Evolutionary conservation across 805 yeast genomes (phyloP), one percentile per base, ranked within the genome.

Genomic region (Ogataea degrootiae): DNA sequence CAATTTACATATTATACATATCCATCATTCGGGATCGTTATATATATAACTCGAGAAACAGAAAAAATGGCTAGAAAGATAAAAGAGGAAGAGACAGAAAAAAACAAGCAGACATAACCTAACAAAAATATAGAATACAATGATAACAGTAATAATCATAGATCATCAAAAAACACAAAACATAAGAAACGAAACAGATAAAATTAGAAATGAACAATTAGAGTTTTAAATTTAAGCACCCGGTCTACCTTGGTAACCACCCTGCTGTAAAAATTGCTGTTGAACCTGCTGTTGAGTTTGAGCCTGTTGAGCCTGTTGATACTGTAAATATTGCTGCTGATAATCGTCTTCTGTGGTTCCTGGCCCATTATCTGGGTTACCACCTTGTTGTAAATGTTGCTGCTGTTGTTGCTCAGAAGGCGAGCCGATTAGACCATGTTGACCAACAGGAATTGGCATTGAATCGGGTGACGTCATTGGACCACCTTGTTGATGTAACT

Each of bases 401-500:
- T 8, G 45, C 14, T 34, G 42, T 41, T 42, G 42, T 21, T 38
- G 46, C 15, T 21, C 29, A 11, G 49, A 40, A n/a, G 39, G 33
- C 6, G 34, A 33, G 12, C n/a, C 44, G 7, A 44, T 33, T 16
- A 26, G 8, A 31, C 22, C 35, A 8, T 37, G 29, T 9, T 26
- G 31, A 9, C 9, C 31, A 9, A 9, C 31, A 7, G 11, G 9
- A 15, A 22, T 31, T 34, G 42, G 35, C 36, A 21, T 22, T 46
- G 44, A 34, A 23, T n/a, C 34, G 3, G 21, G 33, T 9, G 37
- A 17, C 37, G 50, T 26, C 9, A 40, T 41, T 16, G 48, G 52
- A 26, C 31, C 31, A 26, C 31, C 31, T 29, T 56, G 60, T 41
- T 57, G 56, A 52, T 61, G 62, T 22, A 66, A 48, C 37, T 43